Base-by-base conservation (phyloP, 441 rosid species). In the Arabidopsis hybrid region DNA sequence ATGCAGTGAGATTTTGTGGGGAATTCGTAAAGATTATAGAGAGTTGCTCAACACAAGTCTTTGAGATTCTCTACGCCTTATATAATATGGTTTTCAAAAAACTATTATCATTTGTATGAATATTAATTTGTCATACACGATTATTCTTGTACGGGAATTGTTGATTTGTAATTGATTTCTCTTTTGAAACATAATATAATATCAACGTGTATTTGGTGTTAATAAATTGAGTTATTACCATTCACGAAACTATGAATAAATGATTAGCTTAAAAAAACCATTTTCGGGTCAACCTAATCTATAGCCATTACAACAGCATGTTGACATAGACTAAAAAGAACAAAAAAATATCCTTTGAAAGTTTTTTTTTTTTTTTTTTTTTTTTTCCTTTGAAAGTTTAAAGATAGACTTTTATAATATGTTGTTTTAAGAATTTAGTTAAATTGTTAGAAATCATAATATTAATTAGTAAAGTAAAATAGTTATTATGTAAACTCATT, bases 1-100 rank as follows among this genome's bases (percentile, higher is more conserved):
- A 57, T 92, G 98, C 55, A 94, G 85, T 29, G 97, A 95, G 90
- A 78, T 91, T 75, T 85, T 95, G 10, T 92, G 99, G 96, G 79
- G 81, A 32, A 84, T 92, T 35, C 98, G 98, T 8, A 95, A 95
- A 85, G 95, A 91, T 74, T 92, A 82, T 78, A 85, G 86, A 73
- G 95, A 87, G 36, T 52, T 73, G 26, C 81, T 77, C 62, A 65
- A 71, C 61, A 49, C 72, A 7, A 57, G 57, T 64, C 67, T 57
- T 47, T 76, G 57, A 63, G 47, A 40, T 65, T 62, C 60, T 57
- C 26, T 52, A 6, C 14, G 34, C 36, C 60, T 49, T 53, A 4
- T 53, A 4, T 51, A 2, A 51, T 38, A 55, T 73, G 21, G 39
- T 47, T 42, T 34, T 0, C 1, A 13, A 38, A 4, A 7, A 4